A percentile compares a stretch with the other conserved stretches of the same genome.
These are phyloP conservation scores for Hygrocybe punicea DNA, from an alignment of 768 basidiomycete genomes.

Conservation along the genomic window DNA sequence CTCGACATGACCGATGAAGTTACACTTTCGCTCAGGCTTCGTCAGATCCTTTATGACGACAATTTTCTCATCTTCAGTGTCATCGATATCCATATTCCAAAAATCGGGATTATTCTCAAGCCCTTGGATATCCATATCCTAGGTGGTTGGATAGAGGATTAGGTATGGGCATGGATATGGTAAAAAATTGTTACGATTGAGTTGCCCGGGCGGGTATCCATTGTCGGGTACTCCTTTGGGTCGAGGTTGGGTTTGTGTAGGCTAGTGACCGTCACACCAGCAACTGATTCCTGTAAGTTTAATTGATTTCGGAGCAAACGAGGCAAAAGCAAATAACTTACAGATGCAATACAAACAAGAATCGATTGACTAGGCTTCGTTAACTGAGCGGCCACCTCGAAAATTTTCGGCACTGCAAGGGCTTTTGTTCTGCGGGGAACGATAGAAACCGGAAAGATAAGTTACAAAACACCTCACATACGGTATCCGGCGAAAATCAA, in stretches of 20 bases:
- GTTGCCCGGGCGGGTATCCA: constrained; percentile 66
- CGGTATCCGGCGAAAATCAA: constrained; percentile 81
- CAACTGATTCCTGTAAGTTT: constrained; percentile 60
- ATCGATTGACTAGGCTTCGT: constrained; percentile 75
- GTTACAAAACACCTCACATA: constrained; percentile 31
- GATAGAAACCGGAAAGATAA: background rate
- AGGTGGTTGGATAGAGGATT: background rate
- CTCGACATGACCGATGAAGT: background rate
- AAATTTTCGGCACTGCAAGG: constrained; percentile 56
- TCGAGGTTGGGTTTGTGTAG: constrained; percentile 58
- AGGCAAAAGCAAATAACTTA: constrained; percentile 31
- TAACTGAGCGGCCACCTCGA: constrained; percentile 57
- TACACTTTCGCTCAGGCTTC: constrained; percentile 20
- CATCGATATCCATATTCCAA: constrained; percentile 54
- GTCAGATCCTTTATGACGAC: constrained; percentile 39
- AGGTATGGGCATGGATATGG: background rate
- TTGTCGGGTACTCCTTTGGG: constrained; percentile 58
- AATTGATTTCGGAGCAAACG: constrained; percentile 9
- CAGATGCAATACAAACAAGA: constrained; percentile 58
- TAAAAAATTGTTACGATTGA: constrained; percentile 46
- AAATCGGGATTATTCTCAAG: constrained; percentile 68
- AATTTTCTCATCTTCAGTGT: constrained; percentile 30
- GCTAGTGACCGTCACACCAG: constrained; percentile 55
- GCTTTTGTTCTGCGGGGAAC: constrained; percentile 56
- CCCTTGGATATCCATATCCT: constrained; percentile 67